Evolutionary conservation across 2,329 filamentous ascomycete genomes (phyloP), one percentile per base, ranked within the genome.

Genomic region (Juglanconis oblonga): DNA sequence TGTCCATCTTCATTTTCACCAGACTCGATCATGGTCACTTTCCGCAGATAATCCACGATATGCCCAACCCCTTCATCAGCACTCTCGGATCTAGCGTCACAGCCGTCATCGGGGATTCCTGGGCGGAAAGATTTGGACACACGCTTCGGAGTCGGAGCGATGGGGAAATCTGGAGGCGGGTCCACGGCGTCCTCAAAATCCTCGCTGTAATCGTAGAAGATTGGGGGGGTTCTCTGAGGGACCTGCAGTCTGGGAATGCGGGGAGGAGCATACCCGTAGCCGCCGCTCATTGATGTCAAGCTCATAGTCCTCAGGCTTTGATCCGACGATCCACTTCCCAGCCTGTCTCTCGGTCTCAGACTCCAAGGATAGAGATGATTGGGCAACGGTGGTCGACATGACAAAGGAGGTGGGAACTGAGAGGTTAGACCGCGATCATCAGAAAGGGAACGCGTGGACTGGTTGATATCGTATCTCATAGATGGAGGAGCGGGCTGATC

Each of bases 141-240:
- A 3, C 70, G 66, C 38, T 66, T 64, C 4, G 68, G 70, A 38
- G 71, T 69, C 3, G 75, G 74, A 5, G 70, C 72, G 9, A 75
- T 57, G 14, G 73, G 68, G 17, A 65, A 56, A n/a, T 56, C 56
- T 11, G 62, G 24, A 29, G 53, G 50, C 29, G 58, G 54, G 13
- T 55, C 55, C 8, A 55, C 32, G 5, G 52, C 63, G 49, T 67
- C 71, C 17, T 81, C 78, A 55, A 83, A 83, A 3, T 75, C 77
- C 64, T 83, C 81, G 17, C 74, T 79, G 65, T 83, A 83, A 65
- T 84, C 81, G 62, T 83, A 83, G 65, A 82, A 83, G 44, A 78
- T 73, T 29, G 45, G 45, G 48, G 77, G 72, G 60, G 73, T 67
- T 40, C 65, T 58, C 50, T 71, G 64, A 58, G 69, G 33, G 59